These are phyloP conservation scores for Diutina ranongensis DNA, from an alignment of 1,139 yeast species.

Conservation along the genomic window DNA sequence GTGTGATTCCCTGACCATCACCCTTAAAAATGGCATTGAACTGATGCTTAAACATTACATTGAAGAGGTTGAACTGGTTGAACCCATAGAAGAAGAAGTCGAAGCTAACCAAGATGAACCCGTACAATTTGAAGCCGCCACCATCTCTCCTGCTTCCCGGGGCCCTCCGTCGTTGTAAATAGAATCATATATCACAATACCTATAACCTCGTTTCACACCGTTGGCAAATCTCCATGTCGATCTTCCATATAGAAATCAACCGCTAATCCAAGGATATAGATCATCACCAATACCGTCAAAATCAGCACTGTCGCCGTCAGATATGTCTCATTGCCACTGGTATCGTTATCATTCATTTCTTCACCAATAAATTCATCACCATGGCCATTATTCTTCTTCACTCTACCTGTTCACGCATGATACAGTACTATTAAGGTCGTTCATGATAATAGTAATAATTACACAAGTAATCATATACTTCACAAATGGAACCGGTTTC, in stretches of 20 bases:
- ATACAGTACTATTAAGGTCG: too few species aligned
- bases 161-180: slow-evolving; percentile 32
- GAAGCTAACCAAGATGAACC: slow-evolving; percentile 10
- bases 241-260: too few species aligned
- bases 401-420: too few species aligned
- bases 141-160: slow-evolving; percentile 21
- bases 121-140: slow-evolving; percentile 50
- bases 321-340: too few species aligned
- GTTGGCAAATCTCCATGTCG: too few species aligned
- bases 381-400: too few species aligned
- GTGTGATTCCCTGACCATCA: slow-evolving; percentile 65
- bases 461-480: background rate
- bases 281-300: too few species aligned
- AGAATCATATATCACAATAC: slow-evolving; percentile 13
- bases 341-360: too few species aligned
- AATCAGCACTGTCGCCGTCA: too few species aligned
- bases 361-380: too few species aligned
- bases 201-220: too few species aligned
- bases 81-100: slow-evolving; percentile 37
- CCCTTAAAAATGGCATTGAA: slow-evolving; percentile 71
- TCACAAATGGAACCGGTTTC: background rate
- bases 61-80: slow-evolving; percentile 63
- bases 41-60: slow-evolving; percentile 73
- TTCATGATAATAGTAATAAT: background rate
- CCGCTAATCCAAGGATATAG: too few species aligned